phyloP scores from a whole-genome alignment of 192 early-diverging fungal genomes.

The Gorgonomyces haynaldii region DNA sequence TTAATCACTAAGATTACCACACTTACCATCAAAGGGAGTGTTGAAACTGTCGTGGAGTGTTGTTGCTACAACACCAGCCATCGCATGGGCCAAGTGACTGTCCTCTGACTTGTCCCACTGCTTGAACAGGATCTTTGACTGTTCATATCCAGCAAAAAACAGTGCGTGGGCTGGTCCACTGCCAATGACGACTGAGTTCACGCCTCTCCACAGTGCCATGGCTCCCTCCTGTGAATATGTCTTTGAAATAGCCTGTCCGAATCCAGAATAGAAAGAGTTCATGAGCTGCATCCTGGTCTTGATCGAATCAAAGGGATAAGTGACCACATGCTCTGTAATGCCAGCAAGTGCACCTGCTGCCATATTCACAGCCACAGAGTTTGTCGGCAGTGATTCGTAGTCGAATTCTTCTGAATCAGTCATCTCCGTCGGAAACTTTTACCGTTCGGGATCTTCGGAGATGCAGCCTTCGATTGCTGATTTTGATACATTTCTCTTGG shows the following conservation, averaged over 20 bases:
- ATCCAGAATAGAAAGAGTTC: constrained; percentile 51
- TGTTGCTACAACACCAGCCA: constrained; percentile 82
- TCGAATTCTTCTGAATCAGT: constrained; percentile 52
- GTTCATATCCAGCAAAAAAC: constrained; percentile 91
- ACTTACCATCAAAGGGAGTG: constrained; percentile 90
- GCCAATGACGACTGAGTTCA: constrained; percentile 82
- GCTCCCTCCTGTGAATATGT: constrained; percentile 68
- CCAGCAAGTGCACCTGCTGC: constrained; percentile 92
- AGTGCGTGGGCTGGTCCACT: constrained; percentile 93
- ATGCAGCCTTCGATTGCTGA: too few relatives aligned
- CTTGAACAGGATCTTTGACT: constrained; percentile 66
- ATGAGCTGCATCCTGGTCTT: constrained; percentile 96
- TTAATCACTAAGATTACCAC: constrained; percentile 55
- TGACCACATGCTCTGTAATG: constrained; percentile 90
- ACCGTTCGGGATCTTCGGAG: too few relatives aligned
- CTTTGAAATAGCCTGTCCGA: constrained; percentile 54
- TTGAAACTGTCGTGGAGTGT: constrained; percentile 78
- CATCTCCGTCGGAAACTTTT: too few relatives aligned
- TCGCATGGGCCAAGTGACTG: constrained; percentile 24
- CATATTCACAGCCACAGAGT: constrained; percentile 72
- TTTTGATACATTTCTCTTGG: constrained; percentile 89
- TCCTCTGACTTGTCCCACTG: constrained; percentile 8
- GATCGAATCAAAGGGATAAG: constrained; percentile 89
- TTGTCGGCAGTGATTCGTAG: constrained; percentile 84
- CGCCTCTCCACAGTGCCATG: constrained; percentile 81